Conservation (phyloP, 2,329 filamentous ascomycete species). For the Alternaria sp. region DNA sequence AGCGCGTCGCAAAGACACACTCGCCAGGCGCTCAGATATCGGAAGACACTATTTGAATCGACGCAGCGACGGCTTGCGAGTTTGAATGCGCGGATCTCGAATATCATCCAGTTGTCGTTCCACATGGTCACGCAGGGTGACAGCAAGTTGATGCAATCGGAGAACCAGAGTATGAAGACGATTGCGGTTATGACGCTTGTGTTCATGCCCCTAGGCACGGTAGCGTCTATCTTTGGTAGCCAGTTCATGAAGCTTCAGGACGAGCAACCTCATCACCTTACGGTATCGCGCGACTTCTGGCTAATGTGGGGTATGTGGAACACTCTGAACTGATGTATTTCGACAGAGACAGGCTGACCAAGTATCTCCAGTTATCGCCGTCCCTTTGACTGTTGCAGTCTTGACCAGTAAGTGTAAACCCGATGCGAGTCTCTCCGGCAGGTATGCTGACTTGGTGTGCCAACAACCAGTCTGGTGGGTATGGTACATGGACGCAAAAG, state of each 20-base stretch:
- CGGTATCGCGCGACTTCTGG: constrained; percentile 44
- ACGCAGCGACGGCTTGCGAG: constrained; percentile 47
- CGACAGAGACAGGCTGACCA: background rate
- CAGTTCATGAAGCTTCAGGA: constrained; percentile 41
- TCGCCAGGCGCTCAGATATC: constrained; percentile 40
- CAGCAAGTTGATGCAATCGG: constrained; percentile 48
- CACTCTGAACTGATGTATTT: too few relatives aligned
- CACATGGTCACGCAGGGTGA: constrained; percentile 54
- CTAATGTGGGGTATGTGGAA: constrained; percentile 32
- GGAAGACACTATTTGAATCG: constrained; percentile 45
- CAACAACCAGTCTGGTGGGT: constrained; percentile 28
- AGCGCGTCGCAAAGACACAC: constrained; percentile 22
- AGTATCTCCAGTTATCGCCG: constrained; percentile 24
- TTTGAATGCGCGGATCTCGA: constrained; percentile 50
- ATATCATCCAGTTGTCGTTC: constrained; percentile 53
- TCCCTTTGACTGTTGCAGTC: constrained; percentile 36
- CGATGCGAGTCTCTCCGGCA: background rate
- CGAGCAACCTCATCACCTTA: constrained; percentile 28
- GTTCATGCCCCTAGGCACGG: constrained; percentile 55
- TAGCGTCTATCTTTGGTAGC: constrained; percentile 43
- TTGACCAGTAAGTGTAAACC: constrained; percentile 8
- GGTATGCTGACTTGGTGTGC: background rate
- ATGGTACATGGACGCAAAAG: constrained; percentile 35
- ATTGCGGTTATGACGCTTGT: constrained; percentile 57
- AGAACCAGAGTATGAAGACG: constrained; percentile 57